These are phyloP conservation scores for Candida sojae DNA, from an alignment of 1,139 yeast genomes.

Conservation along the genomic window DNA sequence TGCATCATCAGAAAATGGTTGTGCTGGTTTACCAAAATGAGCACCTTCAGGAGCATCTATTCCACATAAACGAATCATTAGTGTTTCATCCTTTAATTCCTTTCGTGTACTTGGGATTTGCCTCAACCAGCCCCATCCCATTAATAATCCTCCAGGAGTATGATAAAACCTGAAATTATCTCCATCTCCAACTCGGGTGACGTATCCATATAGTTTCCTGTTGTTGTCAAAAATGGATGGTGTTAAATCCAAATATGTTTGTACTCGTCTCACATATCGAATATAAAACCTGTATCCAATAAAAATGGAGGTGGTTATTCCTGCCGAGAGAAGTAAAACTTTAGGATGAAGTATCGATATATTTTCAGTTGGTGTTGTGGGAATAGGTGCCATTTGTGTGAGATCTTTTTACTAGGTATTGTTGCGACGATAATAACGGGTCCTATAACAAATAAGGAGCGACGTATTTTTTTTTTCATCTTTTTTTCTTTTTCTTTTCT, in stretches of 20 bases:
- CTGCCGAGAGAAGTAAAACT: constrained; percentile 42
- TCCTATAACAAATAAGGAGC: background rate
- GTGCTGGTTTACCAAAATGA: constrained; percentile 94
- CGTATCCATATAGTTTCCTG: constrained; percentile 64
- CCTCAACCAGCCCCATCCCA: constrained; percentile 96
- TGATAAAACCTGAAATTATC: constrained; percentile 92
- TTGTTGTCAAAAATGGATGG: constrained; percentile 37
- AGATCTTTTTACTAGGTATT: background rate
- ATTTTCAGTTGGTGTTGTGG: constrained; percentile 11
- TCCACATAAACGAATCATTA: constrained; percentile 79
- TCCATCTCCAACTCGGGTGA: constrained; percentile 94
- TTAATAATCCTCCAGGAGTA: constrained; percentile 84
- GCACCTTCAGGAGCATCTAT: constrained; percentile 98
- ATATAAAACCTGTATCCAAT: constrained; percentile 33
- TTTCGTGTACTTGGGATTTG: constrained; percentile 42
- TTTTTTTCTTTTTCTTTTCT: background rate
- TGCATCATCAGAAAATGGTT: constrained; percentile 86
- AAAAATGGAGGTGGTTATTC: constrained; percentile 34
- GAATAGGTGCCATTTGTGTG: constrained; percentile 9
- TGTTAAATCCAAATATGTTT: constrained; percentile 41
- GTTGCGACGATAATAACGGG: background rate
- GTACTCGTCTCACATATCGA: constrained; percentile 36
- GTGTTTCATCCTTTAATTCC: constrained; percentile 56
- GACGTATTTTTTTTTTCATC: background rate
- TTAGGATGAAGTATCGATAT: constrained; percentile 40